phyloP scores from a whole-genome alignment of 2,329 filamentous ascomycete species.

The Plenodomus biglobosus region DNA sequence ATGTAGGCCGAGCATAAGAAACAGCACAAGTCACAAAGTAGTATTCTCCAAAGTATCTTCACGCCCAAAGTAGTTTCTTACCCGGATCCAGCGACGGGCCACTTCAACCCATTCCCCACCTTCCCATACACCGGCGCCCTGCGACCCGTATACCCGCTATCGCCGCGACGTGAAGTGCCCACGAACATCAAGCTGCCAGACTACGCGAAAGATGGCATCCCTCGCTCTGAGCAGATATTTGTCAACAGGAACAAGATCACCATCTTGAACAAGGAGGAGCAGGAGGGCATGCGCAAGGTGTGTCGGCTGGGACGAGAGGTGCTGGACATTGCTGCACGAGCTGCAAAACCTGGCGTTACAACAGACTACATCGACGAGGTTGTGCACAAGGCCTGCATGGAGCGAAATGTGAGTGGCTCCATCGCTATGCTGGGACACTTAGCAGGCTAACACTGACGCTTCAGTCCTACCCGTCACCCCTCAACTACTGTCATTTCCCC shows the following conservation, averaged over 20 bases:
- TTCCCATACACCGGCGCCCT: constrained; percentile 80
- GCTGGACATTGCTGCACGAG: constrained; percentile 84
- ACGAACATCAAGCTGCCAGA: constrained; percentile 81
- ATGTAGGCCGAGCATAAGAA: constrained; percentile 76
- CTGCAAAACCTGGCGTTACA: constrained; percentile 84
- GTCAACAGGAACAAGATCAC: constrained; percentile 78
- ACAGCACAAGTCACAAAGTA: constrained; percentile 78
- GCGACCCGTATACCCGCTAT: constrained; percentile 72
- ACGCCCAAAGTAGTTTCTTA: constrained; percentile 83
- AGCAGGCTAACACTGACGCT: constrained; percentile 14
- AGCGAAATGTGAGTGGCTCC: constrained; percentile 71
- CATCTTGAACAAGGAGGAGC: constrained; percentile 75
- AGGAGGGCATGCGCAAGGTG: constrained; percentile 90
- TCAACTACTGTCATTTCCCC: constrained; percentile 95
- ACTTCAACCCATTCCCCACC: constrained; percentile 88
- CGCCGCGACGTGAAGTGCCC: constrained; percentile 59
- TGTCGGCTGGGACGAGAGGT: constrained; percentile 87
- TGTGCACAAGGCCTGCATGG: constrained; percentile 91
- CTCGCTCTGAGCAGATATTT: constrained; percentile 64
- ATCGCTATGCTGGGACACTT: too few species aligned
- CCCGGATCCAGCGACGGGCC: constrained; percentile 85
- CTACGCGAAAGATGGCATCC: constrained; percentile 82
- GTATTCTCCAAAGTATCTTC: constrained; percentile 71
- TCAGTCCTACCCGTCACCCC: constrained; percentile 88
- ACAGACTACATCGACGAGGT: constrained; percentile 95